Percentiles rank a stretch among this genome's conserved stretches.
These are phyloP conservation scores for Xylariaceae sp. DNA, from an alignment of 2,329 filamentous ascomycete genomes.

Conservation along the genomic window DNA sequence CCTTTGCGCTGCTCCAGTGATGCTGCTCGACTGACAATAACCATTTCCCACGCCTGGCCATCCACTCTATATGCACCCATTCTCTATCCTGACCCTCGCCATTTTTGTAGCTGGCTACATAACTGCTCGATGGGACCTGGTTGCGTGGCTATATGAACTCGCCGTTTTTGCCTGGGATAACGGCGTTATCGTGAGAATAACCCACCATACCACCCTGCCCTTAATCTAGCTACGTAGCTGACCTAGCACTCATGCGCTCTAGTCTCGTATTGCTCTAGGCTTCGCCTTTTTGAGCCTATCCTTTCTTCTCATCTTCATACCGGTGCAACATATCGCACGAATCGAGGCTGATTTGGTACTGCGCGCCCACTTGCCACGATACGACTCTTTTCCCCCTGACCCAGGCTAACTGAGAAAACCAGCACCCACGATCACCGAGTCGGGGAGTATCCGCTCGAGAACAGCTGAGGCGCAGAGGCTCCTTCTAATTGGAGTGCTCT, in stretches of 20 bases:
- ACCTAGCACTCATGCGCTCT: conserved; percentile 16
- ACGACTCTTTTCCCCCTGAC: background rate
- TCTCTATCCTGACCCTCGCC: conserved; percentile 91
- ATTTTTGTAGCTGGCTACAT: conserved; percentile 99
- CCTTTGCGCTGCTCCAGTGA: conserved; percentile 25
- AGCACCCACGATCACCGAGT: conserved; percentile 83
- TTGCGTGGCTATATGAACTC: conserved; percentile 95
- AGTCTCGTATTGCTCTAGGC: conserved; percentile 86
- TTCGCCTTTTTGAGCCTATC: conserved; percentile 82
- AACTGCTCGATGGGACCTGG: conserved; percentile 98
- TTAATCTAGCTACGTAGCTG: background rate
- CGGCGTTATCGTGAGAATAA: conserved; percentile 81
- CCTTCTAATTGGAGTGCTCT: conserved; percentile 69
- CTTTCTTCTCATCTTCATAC: conserved; percentile 84
- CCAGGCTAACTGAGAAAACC: conserved; percentile 33
- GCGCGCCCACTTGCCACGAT: conserved; percentile 29
- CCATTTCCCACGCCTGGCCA: conserved; percentile 44
- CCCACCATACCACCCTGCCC: background rate
- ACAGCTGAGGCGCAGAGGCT: conserved; percentile 91
- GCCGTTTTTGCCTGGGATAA: conserved; percentile 98
- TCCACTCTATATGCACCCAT: conserved; percentile 81
- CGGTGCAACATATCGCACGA: conserved; percentile 80
- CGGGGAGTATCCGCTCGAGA: conserved; percentile 92
- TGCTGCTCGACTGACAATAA: conserved; percentile 41
- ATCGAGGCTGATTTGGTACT: conserved; percentile 81